Evolutionary conservation across 495 filamentous ascomycete species (phyloP).

Genomic region (Chaetomium tenue): DNA sequence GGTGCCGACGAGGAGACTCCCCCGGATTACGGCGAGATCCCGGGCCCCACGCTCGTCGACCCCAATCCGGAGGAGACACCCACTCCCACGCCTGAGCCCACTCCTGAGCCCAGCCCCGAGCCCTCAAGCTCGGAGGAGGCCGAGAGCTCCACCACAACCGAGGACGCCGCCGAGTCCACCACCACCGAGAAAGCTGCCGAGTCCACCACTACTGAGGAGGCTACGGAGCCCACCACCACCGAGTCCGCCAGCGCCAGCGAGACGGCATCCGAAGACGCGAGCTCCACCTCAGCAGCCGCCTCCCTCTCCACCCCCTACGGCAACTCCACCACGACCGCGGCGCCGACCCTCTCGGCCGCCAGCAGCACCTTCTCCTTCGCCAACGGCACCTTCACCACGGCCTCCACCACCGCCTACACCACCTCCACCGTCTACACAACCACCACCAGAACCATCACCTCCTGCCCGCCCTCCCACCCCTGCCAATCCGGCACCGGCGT

Average conservation of each 20-base stretch:
- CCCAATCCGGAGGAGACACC: too few relatives aligned
- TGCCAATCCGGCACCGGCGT: constrained; percentile 49
- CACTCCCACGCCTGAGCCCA: background rate
- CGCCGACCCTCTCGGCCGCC: constrained; percentile 49
- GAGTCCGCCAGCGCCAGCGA: background rate
- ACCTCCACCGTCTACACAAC: constrained; percentile 26
- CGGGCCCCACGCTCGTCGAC: background rate
- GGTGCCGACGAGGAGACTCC: background rate
- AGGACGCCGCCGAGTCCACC: background rate
- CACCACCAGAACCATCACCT: constrained; percentile 15
- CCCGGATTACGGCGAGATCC: background rate
- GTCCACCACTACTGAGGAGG: background rate
- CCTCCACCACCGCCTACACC: background rate
- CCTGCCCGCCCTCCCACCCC: constrained; percentile 31
- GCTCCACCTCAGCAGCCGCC: constrained; percentile 33
- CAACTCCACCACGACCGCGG: constrained; percentile 31
- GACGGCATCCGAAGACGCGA: background rate
- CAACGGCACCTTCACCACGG: too few relatives aligned
- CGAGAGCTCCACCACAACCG: background rate
- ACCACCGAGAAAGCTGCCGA: background rate
- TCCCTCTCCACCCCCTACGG: constrained; percentile 44
- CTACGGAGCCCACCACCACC: background rate
- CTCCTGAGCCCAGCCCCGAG: background rate
- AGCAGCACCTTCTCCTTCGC: constrained; percentile 37
- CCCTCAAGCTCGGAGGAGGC: background rate